Evolutionary conservation across 768 basidiomycete species (phyloP).

Genomic region (Panellus pusillus): DNA sequence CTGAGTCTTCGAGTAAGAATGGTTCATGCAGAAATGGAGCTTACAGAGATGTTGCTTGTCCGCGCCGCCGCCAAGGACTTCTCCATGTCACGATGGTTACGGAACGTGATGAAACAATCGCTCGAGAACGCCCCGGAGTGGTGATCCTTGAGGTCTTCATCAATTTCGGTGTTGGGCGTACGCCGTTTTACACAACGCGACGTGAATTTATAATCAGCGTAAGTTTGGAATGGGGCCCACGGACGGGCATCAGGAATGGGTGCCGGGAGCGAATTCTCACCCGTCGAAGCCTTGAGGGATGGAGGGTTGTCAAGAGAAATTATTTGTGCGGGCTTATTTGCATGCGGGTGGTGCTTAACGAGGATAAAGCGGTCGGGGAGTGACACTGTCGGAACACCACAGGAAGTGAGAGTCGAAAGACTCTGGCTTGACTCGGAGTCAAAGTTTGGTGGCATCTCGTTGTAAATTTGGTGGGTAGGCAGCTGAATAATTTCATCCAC

Average conservation of each 20-base stretch:
- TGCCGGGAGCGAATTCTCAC: not conserved
- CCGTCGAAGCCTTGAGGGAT: no score
- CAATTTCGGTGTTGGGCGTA: constrained; percentile 4
- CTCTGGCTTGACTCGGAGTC: not conserved
- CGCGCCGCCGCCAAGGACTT: constrained; percentile 10
- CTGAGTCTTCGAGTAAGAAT: not conserved
- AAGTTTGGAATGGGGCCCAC: constrained; percentile 7
- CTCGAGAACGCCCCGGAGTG: not conserved
- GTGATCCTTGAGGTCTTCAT: constrained; percentile 5
- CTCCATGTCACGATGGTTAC: constrained; percentile 12
- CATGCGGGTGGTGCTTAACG: constrained; percentile 11
- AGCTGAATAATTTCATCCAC: no score
- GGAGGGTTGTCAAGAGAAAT: constrained; percentile 1
- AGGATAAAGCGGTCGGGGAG: constrained; percentile 7
- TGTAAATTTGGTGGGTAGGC: no score
- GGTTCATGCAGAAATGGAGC: not conserved
- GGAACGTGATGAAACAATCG: constrained; percentile 1
- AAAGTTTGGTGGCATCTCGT: no score
- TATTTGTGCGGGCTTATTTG: constrained; percentile 3
- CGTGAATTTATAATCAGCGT: constrained; percentile 7
- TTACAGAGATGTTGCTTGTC: no score
- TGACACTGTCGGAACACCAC: no score
- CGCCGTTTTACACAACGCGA: constrained; percentile 3
- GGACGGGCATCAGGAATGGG: constrained; percentile 1
- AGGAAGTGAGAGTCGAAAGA: not conserved